These are phyloP conservation scores for Acer saccharum DNA, from an alignment of 345 rosid genomes.

Conservation along the genomic window DNA sequence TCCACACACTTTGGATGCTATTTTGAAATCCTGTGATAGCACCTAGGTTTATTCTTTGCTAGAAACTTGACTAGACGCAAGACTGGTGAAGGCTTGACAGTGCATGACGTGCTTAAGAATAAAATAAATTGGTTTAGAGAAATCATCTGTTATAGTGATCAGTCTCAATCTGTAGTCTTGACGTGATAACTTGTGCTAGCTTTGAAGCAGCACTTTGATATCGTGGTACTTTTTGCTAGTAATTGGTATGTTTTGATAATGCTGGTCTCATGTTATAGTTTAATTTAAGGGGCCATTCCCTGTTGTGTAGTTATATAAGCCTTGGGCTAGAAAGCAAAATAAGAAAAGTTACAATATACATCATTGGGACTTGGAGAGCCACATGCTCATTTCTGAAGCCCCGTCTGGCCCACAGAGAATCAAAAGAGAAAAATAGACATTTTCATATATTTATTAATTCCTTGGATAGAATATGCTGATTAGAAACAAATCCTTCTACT, in stretches of 20 bases:
- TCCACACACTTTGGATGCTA: background rate
- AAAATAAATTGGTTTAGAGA: background rate
- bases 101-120: background rate
- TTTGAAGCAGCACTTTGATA: background rate
- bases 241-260: background rate
- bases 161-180: background rate
- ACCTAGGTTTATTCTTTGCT: background rate
- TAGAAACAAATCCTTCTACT: too few relatives aligned
- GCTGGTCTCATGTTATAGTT: background rate
- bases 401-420: too few relatives aligned
- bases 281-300: background rate
- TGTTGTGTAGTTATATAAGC: slow-evolving; percentile 1
- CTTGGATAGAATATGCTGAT: too few relatives aligned
- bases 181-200: background rate
- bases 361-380: too few relatives aligned
- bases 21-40: background rate
- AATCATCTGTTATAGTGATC: background rate
- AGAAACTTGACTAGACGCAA: background rate
- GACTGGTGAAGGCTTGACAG: background rate
- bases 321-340: background rate
- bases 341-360: background rate
- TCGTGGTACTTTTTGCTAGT: background rate
- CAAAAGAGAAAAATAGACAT: too few relatives aligned
- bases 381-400: too few relatives aligned
- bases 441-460: too few relatives aligned